Evolutionary conservation across 2,329 filamentous ascomycete species (phyloP), one percentile per base, ranked within the genome.

Genomic region (Mollisiaceae sp.): DNA sequence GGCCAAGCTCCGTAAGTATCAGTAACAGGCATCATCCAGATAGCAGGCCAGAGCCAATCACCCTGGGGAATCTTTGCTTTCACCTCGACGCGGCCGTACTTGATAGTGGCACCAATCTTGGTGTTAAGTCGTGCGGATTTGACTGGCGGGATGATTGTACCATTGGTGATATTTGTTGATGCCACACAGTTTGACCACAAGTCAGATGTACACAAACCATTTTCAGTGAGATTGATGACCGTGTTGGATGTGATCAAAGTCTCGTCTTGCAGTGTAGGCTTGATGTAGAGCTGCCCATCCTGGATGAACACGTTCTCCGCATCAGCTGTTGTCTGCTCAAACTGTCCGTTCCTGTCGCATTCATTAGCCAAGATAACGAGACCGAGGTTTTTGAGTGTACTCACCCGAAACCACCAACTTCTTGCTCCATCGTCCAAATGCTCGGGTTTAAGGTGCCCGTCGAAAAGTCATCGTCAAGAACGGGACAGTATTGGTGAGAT

Each of bases 81-180:
- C 8, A 67, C 66, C 59, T 67, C 66, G 4, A 67, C 63, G 12
- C 57, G 39, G 15, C 66, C 66, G 39, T 67, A 67, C 24, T 56
- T 64, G 32, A 67, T 67, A 6, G 15, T 62, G 14, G 86, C 86
- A 22, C 88, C 85, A 54, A 85, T 85, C 74, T 85, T 89, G 62
- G 90, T 93, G 79, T 88, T 89, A 79, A 95, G 86, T 64, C 92
- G 89, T 1, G 86, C 92, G 0, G 92, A 94, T 72, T 86, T 88
- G 68, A 90, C 86, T 0, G 91, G 92, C 35, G 91, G 91, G 38
- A 94, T 84, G 67, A 93, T 89, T 65, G 88, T 91, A 18, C 88
- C 83, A 20, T 63, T 66, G n/a, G 64, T 66, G 39, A 32, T 54
- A 36, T 66, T 66, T 20, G 64, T 63, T 8, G 60, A 60, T 22